A percentile compares a stretch with the other conserved stretches of the same genome.
phyloP scores from a whole-genome alignment of 2,329 filamentous ascomycete species.

The Arthrinium phaeospermum region DNA sequence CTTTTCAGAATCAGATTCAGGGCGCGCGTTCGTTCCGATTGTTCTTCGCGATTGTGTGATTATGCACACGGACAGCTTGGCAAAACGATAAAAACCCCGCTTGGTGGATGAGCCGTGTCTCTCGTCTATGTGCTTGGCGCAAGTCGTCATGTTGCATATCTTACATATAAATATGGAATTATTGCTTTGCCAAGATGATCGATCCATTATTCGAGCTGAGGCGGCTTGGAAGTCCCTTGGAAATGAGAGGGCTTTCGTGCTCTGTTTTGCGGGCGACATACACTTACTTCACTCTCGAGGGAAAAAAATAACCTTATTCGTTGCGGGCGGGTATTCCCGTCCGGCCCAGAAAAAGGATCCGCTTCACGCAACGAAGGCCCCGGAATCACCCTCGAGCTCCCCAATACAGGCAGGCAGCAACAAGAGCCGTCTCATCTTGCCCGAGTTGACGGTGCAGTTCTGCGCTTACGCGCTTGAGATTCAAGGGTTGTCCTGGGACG shows the following conservation, averaged over 20 bases:
- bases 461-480: slow-evolving; percentile 23
- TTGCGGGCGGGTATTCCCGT: background rate
- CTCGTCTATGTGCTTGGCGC: background rate
- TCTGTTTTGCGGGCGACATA: background rate
- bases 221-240: background rate
- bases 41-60: background rate
- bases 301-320: background rate
- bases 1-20: background rate
- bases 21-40: background rate
- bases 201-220: background rate
- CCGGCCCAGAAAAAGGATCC: background rate
- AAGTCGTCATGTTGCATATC: background rate
- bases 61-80: background rate
- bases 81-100: background rate
- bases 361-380: background rate
- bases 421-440: slow-evolving; percentile 20
- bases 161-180: background rate
- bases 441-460: slow-evolving; percentile 21
- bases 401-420: slow-evolving; percentile 18
- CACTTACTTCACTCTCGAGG: too few species aligned
- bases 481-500: slow-evolving; percentile 25
- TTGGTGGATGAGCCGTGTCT: background rate
- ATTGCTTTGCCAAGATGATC: background rate
- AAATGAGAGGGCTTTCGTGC: background rate
- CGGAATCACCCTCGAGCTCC: background rate